These are phyloP conservation scores for Herpetomonas samuelpessoai DNA, from an alignment of 208 protist genomes.

Conservation along the genomic window DNA sequence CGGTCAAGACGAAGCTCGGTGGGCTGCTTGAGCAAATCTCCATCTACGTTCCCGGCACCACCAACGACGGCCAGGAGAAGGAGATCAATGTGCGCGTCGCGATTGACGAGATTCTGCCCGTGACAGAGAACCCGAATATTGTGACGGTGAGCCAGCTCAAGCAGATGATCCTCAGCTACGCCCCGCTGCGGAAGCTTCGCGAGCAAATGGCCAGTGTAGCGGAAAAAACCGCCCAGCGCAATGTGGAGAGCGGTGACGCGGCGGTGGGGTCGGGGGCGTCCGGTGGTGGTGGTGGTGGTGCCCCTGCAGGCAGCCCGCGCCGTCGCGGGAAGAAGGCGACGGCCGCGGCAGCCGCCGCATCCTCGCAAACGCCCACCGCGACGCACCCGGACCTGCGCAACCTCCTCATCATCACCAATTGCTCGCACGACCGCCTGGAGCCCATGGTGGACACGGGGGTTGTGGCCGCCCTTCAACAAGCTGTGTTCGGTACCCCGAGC, in stretches of 20 bases:
- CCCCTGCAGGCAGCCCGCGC: not conserved
- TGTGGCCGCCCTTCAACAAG: slow-evolving; percentile 54
- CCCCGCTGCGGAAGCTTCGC: slow-evolving; percentile 57
- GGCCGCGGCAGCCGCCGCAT: not conserved
- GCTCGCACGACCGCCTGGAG: slow-evolving; percentile 59
- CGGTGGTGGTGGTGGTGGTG: not conserved
- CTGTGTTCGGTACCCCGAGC: slow-evolving; percentile 52
- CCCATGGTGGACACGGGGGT: slow-evolving; percentile 79
- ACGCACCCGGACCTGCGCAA: slow-evolving; percentile 56
- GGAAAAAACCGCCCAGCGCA: slow-evolving; percentile 3
- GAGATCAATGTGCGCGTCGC: slow-evolving; percentile 75
- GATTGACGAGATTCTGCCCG: slow-evolving; percentile 80
- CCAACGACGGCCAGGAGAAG: slow-evolving; percentile 24
- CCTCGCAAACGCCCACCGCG: not conserved
- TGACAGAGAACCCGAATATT: slow-evolving; percentile 52
- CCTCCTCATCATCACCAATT: slow-evolving; percentile 75
- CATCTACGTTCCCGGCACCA: slow-evolving; percentile 67
- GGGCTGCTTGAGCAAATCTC: slow-evolving; percentile 76
- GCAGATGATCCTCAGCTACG: slow-evolving; percentile 63
- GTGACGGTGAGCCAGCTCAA: slow-evolving; percentile 81
- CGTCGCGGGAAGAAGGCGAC: not conserved
- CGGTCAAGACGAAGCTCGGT: slow-evolving; percentile 54
- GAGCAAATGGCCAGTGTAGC: slow-evolving; percentile 15
- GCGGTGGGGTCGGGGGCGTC: not conserved
- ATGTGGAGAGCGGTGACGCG: slow-evolving; percentile 4